Conservation (phyloP, 805 yeast species). For the Suhomyces prunicola region DNA sequence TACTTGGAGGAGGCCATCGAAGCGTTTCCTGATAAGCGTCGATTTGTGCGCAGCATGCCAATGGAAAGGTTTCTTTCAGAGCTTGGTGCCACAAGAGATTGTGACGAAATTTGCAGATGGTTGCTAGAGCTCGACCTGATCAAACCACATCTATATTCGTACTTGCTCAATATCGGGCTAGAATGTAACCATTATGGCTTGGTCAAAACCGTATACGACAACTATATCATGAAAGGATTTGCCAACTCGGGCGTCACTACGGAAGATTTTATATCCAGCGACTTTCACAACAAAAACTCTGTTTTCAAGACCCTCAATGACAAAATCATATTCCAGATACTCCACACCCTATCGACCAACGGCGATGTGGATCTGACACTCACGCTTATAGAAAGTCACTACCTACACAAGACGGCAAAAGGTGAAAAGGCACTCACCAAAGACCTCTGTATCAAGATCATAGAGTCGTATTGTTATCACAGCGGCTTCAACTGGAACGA, state of each 20-base stretch:
- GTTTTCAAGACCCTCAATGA: constrained; percentile 21
- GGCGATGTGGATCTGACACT: constrained; percentile 39
- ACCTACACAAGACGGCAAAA: constrained; percentile 25
- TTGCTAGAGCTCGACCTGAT: constrained; percentile 3
- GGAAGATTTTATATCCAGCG: constrained; percentile 23
- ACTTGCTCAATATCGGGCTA: constrained; percentile 22
- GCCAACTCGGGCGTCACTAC: constrained; percentile 16
- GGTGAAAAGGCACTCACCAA: constrained; percentile 34
- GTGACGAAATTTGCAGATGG: constrained; percentile 16
- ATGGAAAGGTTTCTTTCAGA: background rate
- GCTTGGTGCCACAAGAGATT: constrained; percentile 18
- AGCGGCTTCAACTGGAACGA: constrained; percentile 9
- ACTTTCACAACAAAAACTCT: constrained; percentile 3
- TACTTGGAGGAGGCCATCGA: constrained; percentile 8
- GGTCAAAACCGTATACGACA: constrained; percentile 25
- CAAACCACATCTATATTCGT: constrained; percentile 19
- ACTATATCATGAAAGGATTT: constrained; percentile 28
- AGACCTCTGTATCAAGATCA: constrained; percentile 30
- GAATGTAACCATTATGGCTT: constrained; percentile 23
- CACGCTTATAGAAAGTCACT: constrained; percentile 35
- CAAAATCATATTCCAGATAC: constrained; percentile 20
- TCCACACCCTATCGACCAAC: constrained; percentile 29
- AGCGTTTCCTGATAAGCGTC: background rate
- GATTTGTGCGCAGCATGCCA: constrained; percentile 1
- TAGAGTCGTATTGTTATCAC: constrained; percentile 35